phyloP scores from a whole-genome alignment of 2,329 filamentous ascomycete species.

The Fusarium torulosum region DNA sequence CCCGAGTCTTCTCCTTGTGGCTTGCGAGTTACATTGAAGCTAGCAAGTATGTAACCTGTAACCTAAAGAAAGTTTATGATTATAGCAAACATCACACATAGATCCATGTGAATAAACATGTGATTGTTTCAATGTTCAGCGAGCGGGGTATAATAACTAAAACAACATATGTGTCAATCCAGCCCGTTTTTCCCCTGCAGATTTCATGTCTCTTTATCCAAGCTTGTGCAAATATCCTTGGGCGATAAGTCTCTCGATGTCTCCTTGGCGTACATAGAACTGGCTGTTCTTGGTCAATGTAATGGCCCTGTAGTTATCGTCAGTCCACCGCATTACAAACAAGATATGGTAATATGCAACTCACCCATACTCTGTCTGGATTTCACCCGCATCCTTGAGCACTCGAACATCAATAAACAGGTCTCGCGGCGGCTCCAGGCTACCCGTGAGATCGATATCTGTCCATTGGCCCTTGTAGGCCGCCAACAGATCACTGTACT shows the following conservation, averaged over 20 bases:
- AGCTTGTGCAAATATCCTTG: slow-evolving; percentile 96
- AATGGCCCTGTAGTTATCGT: slow-evolving; percentile 75
- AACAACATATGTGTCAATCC: slow-evolving; percentile 9
- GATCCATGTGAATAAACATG: slow-evolving; percentile 8
- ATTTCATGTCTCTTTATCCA: slow-evolving; percentile 65
- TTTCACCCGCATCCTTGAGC: slow-evolving; percentile 95
- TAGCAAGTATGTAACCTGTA: neutral
- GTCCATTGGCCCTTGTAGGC: slow-evolving; percentile 99
- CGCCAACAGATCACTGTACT: slow-evolving; percentile 92
- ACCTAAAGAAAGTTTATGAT: neutral
- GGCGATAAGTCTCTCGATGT: slow-evolving; percentile 93
- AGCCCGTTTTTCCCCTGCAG: neutral
- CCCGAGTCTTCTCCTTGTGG: slow-evolving; percentile 2
- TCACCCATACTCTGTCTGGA: slow-evolving; percentile 98
- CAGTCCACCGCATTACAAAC: slow-evolving; percentile 24
- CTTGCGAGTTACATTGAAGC: slow-evolving; percentile 15
- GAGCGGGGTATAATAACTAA: slow-evolving; percentile 34
- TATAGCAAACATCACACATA: neutral
- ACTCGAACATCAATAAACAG: slow-evolving; percentile 97
- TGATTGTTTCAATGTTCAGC: slow-evolving; percentile 16
- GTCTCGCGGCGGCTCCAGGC: slow-evolving; percentile 92
- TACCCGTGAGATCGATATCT: slow-evolving; percentile 94
- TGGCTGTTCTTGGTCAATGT: slow-evolving; percentile 98
- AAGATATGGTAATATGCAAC: slow-evolving; percentile 50
- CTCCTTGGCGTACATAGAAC: slow-evolving; percentile 94